phyloP scores from a whole-genome alignment of 2,329 filamentous ascomycete species.

The Colletotrichum brevisporum region DNA sequence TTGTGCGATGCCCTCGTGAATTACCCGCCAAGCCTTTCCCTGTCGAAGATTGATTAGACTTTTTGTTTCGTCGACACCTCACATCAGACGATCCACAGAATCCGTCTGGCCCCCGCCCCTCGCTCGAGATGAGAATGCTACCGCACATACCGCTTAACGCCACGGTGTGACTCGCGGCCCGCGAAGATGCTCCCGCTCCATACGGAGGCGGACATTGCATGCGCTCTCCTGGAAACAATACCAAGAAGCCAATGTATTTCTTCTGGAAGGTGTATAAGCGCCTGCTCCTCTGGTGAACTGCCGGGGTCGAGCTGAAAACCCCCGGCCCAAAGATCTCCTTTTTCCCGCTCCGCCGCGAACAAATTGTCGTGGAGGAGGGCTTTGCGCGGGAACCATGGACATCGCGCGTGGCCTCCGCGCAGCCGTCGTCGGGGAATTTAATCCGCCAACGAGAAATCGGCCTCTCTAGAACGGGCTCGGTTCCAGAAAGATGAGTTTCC shows the following conservation, averaged over 20 bases:
- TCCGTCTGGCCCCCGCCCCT: not conserved
- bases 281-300: not conserved
- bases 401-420: not conserved
- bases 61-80: constrained; percentile 5
- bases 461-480: constrained; percentile 2
- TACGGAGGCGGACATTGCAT: not conserved
- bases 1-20: not conserved
- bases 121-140: constrained; percentile 7
- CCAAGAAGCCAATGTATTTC: not conserved
- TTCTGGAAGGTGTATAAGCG: not conserved
- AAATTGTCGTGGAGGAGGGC: not conserved
- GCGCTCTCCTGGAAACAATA: constrained; percentile 3
- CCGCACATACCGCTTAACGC: not conserved
- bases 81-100: constrained; percentile 16
- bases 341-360: not conserved
- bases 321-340: not conserved
- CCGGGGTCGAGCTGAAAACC: not conserved
- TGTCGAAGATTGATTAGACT: constrained; percentile 1
- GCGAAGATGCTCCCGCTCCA: not conserved
- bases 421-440: constrained; percentile 12
- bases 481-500: constrained; percentile 12
- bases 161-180: constrained; percentile 12
- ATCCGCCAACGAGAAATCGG: constrained; percentile 33
- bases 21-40: not conserved
- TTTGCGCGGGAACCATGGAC: too few species aligned